phyloP scores from a whole-genome alignment of 2,329 filamentous ascomycete species.

The Rutstroemia sp. region DNA sequence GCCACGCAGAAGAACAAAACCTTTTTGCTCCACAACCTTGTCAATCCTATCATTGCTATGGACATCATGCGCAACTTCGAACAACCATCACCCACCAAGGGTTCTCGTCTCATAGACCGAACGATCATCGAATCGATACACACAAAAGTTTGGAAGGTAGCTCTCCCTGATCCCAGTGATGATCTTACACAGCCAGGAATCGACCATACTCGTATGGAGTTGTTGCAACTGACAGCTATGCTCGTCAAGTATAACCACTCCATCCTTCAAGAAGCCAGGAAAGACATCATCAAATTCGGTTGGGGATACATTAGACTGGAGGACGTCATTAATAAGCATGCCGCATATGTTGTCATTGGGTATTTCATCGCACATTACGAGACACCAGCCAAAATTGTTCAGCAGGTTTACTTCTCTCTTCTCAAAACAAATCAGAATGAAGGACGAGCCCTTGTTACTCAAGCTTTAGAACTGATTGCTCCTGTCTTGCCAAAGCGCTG shows the following conservation, averaged over 20 bases:
- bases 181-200: slow-evolving; percentile 80
- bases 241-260: slow-evolving; percentile 90
- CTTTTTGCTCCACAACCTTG: slow-evolving; percentile 83
- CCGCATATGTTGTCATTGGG: slow-evolving; percentile 90
- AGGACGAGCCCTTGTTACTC: slow-evolving; percentile 82
- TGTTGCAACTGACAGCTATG: slow-evolving; percentile 89
- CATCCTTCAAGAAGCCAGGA: slow-evolving; percentile 82
- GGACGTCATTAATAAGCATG: slow-evolving; percentile 98
- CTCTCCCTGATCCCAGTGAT: slow-evolving; percentile 72
- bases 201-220: slow-evolving; percentile 92
- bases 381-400: slow-evolving; percentile 90
- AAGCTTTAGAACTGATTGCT: slow-evolving; percentile 90
- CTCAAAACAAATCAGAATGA: slow-evolving; percentile 93
- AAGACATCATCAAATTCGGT: slow-evolving; percentile 98
- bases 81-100: slow-evolving; percentile 45
- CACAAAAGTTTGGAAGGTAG: slow-evolving; percentile 88
- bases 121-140: slow-evolving; percentile 84
- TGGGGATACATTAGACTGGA: slow-evolving; percentile 99
- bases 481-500: slow-evolving; percentile 86
- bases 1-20: slow-evolving; percentile 86
- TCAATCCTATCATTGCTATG: slow-evolving; percentile 95
- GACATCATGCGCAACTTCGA: slow-evolving; percentile 75
- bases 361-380: slow-evolving; percentile 98
- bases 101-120: slow-evolving; percentile 74
- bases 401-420: slow-evolving; percentile 88